These are phyloP conservation scores for Boletus subcaerulescens DNA, from an alignment of 768 basidiomycete species.

Conservation along the genomic window DNA sequence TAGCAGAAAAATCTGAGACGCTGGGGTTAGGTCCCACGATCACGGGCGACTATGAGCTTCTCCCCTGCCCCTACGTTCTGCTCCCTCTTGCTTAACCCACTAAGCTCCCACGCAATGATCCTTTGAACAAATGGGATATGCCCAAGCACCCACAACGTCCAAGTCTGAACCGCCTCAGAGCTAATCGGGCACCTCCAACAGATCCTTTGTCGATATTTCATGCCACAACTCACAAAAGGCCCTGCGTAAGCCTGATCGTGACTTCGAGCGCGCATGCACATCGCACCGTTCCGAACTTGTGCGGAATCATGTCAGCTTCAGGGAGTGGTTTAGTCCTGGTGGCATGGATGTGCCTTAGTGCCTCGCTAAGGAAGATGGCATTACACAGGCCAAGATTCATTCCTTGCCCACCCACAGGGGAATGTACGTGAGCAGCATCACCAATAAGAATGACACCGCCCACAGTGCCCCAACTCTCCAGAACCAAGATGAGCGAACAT, in stretches of 20 bases:
- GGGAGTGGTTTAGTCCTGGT: not conserved
- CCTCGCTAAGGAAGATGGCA: slow-evolving; percentile 46
- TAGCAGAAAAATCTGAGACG: no score
- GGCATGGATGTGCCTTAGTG: slow-evolving; percentile 31
- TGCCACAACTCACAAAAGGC: slow-evolving; percentile 23
- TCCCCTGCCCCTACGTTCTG: no score
- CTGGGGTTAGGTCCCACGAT: no score
- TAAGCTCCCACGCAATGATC: slow-evolving; percentile 17
- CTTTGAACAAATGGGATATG: slow-evolving; percentile 15
- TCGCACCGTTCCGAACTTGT: no score
- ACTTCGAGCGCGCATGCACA: slow-evolving; percentile 38
- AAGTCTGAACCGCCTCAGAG: slow-evolving; percentile 26
- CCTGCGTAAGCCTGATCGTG: slow-evolving; percentile 41
- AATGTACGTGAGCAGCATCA: slow-evolving; percentile 51
- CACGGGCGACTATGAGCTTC: no score
- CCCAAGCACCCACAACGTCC: slow-evolving; percentile 18
- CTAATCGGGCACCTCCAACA: slow-evolving; percentile 25
- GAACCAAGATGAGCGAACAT: slow-evolving; percentile 32
- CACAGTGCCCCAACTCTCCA: not conserved
- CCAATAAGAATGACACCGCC: slow-evolving; percentile 30
- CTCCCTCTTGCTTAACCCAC: slow-evolving; percentile 22
- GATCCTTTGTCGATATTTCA: no score
- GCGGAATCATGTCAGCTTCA: slow-evolving; percentile 29
- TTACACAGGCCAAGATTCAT: slow-evolving; percentile 57
- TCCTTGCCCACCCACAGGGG: slow-evolving; percentile 54